phyloP scores from a whole-genome alignment of 768 basidiomycete genomes.

The Leccinum uliginosum region DNA sequence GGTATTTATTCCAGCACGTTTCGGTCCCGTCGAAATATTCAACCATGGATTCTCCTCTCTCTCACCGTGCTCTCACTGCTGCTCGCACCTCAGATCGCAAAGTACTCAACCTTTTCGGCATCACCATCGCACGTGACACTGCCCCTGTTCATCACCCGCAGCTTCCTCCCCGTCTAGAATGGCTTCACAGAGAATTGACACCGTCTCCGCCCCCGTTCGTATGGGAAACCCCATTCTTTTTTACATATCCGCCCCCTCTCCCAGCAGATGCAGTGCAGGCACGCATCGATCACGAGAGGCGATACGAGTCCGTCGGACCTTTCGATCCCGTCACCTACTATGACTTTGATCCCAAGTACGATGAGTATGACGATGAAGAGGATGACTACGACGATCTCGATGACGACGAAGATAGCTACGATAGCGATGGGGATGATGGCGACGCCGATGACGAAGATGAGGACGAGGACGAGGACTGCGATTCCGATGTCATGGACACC shows the following conservation, averaged over 20 bases:
- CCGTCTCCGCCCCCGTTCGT: background rate
- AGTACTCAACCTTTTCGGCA: background rate
- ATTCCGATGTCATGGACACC: background rate
- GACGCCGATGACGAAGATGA: background rate
- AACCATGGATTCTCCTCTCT: background rate
- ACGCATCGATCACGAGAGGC: background rate
- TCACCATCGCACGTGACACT: background rate
- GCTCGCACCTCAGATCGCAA: background rate
- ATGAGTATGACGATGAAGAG: background rate
- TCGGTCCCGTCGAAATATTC: background rate
- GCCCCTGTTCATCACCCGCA: background rate
- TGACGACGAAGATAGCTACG: background rate
- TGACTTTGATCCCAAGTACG: background rate
- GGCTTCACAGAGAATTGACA: background rate
- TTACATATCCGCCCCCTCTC: background rate
- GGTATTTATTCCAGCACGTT: background rate
- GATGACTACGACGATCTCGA: background rate
- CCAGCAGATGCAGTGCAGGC: background rate
- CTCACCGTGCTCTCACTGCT: background rate
- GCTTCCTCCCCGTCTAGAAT: background rate
- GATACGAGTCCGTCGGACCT: background rate
- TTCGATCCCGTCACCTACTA: background rate
- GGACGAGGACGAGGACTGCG: background rate
- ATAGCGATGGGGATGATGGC: background rate
- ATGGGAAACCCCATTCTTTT: conserved; percentile 17